Evolutionary conservation across 345 rosid genomes (phyloP).

Genomic region (Linum lewisii): DNA sequence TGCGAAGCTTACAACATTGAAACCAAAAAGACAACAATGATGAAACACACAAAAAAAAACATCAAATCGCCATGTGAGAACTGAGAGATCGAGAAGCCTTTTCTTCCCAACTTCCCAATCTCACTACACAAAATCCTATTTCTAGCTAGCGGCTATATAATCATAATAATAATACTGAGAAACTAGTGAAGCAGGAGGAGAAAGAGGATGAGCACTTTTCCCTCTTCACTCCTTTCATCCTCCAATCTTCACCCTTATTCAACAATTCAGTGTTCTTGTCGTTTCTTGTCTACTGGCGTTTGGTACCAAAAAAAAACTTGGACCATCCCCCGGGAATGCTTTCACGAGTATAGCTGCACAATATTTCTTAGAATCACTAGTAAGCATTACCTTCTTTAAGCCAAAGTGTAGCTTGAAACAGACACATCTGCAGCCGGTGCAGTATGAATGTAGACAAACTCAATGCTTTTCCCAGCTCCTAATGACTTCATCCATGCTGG

Average conservation of each 20-base stretch:
- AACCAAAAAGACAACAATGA: constrained; percentile 8
- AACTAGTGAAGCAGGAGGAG: constrained; percentile 40
- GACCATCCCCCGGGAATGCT: constrained; percentile 20
- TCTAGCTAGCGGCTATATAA: constrained; percentile 14
- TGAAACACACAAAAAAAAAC: too few relatives aligned
- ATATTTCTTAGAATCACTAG: constrained; percentile 27
- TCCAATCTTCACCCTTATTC: constrained; percentile 30
- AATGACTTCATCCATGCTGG: constrained; percentile 71
- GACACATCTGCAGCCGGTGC: constrained; percentile 55
- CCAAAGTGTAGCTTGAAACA: constrained; percentile 65
- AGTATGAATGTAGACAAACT: constrained; percentile 85
- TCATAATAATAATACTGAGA: constrained; percentile 2
- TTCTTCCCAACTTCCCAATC: constrained; percentile 24
- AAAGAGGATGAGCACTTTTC: constrained; percentile 97
- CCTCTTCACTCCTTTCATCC: constrained; percentile 76
- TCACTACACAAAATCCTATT: constrained; percentile 11
- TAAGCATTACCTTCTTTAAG: constrained; percentile 30
- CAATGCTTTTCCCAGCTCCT: constrained; percentile 63
- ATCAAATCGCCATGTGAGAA: too few relatives aligned
- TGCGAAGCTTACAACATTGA: constrained; percentile 37
- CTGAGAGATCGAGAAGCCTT: constrained; percentile 26
- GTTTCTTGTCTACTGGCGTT: constrained; percentile 8
- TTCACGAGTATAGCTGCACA: constrained; percentile 42
- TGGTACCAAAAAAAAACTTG: neutral
- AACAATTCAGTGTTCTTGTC: neutral